phyloP scores from a whole-genome alignment of 768 basidiomycete species.

The Panellus pusillus region DNA sequence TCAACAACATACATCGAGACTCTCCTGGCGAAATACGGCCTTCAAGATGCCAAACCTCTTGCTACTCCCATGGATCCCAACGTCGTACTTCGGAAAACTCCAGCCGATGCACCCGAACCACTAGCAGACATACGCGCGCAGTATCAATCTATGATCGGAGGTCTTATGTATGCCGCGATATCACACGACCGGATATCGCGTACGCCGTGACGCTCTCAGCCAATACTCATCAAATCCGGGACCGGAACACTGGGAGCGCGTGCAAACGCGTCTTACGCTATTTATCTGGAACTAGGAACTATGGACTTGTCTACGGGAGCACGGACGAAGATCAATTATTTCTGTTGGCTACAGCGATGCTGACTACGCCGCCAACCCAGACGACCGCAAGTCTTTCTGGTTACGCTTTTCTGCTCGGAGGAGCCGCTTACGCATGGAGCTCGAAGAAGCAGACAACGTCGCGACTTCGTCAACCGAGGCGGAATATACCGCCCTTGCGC shows the following conservation, averaged over 20 bases:
- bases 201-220: conserved; percentile 19
- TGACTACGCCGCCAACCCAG: too few relatives aligned
- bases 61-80: conserved; percentile 12
- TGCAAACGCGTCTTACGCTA: conserved; percentile 34
- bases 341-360: too few relatives aligned
- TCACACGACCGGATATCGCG: conserved; percentile 24
- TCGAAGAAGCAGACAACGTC: too few relatives aligned
- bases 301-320: conserved; percentile 3
- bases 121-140: conserved; percentile 10
- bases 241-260: conserved; percentile 30
- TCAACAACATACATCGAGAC: too few relatives aligned
- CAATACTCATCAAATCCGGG: conserved; percentile 25
- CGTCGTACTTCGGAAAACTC: not conserved
- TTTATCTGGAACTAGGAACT: conserved; percentile 28
- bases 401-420: too few relatives aligned
- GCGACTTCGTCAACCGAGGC: too few relatives aligned
- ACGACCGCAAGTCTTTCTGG: too few relatives aligned
- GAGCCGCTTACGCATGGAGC: too few relatives aligned
- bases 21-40: too few relatives aligned
- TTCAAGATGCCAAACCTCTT: too few relatives aligned
- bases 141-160: conserved; percentile 7
- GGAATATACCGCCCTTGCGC: conserved; percentile 30
- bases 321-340: conserved; percentile 17
- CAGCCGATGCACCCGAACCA: not conserved
- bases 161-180: conserved; percentile 12